Conservation (phyloP, 495 filamentous ascomycete species). For the Penicillium mononematosum region DNA sequence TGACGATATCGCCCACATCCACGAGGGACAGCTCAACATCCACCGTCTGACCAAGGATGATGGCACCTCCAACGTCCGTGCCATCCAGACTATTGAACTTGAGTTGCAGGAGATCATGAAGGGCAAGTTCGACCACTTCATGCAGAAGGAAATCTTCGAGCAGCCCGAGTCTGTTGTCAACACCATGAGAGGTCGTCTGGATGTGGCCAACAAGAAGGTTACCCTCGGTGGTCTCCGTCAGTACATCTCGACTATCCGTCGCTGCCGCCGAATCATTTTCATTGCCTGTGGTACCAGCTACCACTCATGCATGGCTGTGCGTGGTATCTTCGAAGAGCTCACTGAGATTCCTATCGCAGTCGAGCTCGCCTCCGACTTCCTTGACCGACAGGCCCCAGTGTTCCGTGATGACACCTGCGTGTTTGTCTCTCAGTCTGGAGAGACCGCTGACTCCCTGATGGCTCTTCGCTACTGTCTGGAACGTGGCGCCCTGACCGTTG, state of each 20-base stretch:
- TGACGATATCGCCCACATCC: constrained; percentile 98
- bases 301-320: constrained; percentile 99
- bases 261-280: constrained; percentile 95
- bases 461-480: constrained; percentile 96
- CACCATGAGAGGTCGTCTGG: constrained; percentile 98
- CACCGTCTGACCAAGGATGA: constrained; percentile 96
- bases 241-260: constrained; percentile 93
- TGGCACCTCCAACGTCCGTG: constrained; percentile 92
- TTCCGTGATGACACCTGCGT: constrained; percentile 99
- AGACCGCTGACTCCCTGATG: constrained; percentile 98
- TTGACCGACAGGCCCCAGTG: constrained; percentile 95
- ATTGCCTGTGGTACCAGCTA: constrained; percentile 97
- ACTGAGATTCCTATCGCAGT: constrained; percentile 97
- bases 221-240: constrained; percentile 93
- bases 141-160: constrained; percentile 99
- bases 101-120: constrained; percentile 99
- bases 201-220: constrained; percentile 86
- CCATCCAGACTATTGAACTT: constrained; percentile 96
- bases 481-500: constrained; percentile 92
- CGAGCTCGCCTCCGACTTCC: constrained; percentile 95
- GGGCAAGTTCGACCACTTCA: constrained; percentile 99
- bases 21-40: constrained; percentile 97
- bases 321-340: constrained; percentile 95
- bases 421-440: constrained; percentile 97
- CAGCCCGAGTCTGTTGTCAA: constrained; percentile 99